Base-by-base conservation (phyloP, 2,329 filamentous ascomycete species). In the Knufia petricola region DNA sequence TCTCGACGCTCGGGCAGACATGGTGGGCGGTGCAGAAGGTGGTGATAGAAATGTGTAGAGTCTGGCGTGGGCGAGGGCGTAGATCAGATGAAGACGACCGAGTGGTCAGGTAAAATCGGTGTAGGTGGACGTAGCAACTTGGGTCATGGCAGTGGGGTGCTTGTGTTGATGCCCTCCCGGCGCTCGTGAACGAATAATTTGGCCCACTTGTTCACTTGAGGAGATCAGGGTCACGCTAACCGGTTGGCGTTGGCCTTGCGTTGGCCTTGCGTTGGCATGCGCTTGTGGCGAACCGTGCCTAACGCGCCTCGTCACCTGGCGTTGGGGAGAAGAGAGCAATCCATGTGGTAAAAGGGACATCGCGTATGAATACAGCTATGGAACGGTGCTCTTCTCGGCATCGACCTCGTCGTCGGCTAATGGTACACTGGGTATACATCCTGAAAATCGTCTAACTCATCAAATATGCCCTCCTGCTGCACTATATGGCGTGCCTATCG, bases 1-100 rank as follows among this genome's bases (percentile, higher is more conserved):
- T 44, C 51, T 54, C 3, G 53, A 55, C 7, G 46, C 38, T 41
- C 43, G 49, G 44, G 52, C 36, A 3, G 37, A 55, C 54, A 58
- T 58, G 47, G 8, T 51, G 44, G 23, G 40, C n/a, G 19, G 36
- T 23, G 39, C n/a, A 32, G 42, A 9, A 23, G 42, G 15, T 10
- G 21, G 42, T 12, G 32, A 17, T 12, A 13, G 8, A n/a, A 12
- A 37, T 47, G 44, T 30, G 17, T 39, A n/a, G n/a, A n/a, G n/a
- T n/a, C n/a, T n/a, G n/a, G n/a, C n/a, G n/a, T n/a, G n/a, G n/a
- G n/a, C n/a, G n/a, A n/a, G n/a, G n/a, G n/a, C n/a, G n/a, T n/a
- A n/a, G n/a, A n/a, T n/a, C n/a, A 13, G 7, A 30, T 42, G 21
- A 42, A 42, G 39, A 20, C 15, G 15, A 19, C 21, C 21, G 17